Conservation (phyloP, 2,329 filamentous ascomycete genomes). For the Dryadomyces sulphureus region DNA sequence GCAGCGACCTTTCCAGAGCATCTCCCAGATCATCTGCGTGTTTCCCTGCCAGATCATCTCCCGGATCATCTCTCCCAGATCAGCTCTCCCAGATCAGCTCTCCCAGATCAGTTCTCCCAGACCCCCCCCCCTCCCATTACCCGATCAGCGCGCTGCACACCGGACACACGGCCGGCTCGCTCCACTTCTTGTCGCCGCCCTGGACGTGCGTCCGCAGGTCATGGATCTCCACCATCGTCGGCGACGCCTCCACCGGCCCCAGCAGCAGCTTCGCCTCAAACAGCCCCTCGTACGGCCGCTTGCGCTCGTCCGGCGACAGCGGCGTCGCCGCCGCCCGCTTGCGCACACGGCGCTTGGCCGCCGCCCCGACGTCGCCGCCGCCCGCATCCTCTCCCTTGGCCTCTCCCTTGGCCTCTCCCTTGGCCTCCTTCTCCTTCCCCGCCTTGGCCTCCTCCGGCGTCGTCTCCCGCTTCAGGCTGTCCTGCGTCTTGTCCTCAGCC, state of each 20-base stretch:
- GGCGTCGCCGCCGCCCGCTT: slow-evolving; percentile 21
- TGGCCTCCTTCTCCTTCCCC: neutral
- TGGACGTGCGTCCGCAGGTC: slow-evolving; percentile 32
- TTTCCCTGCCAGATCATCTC: too few relatives aligned
- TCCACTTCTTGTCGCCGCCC: slow-evolving; percentile 38
- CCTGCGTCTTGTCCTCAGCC: slow-evolving; percentile 17
- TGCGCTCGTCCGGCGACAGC: slow-evolving; percentile 14
- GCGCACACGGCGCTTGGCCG: slow-evolving; percentile 13
- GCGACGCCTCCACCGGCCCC: slow-evolving; percentile 27
- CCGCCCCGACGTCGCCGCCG: neutral
- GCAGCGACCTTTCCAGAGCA: too few relatives aligned
- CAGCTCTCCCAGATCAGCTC: neutral
- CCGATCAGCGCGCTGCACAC: slow-evolving; percentile 23
- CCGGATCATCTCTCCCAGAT: too few relatives aligned
- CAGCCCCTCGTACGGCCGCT: slow-evolving; percentile 33
- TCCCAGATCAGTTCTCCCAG: neutral
- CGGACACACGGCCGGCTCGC: slow-evolving; percentile 34
- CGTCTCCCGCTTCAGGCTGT: slow-evolving; percentile 5
- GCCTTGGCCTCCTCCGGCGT: slow-evolving; percentile 4
- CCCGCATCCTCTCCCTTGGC: slow-evolving; percentile 10
- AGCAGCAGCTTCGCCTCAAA: slow-evolving; percentile 36
- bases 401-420: slow-evolving; percentile 11
- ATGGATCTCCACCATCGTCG: slow-evolving; percentile 34
- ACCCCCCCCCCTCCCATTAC: neutral
- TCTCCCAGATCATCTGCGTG: too few relatives aligned